These are phyloP conservation scores for Curvularia verruculosa DNA, from an alignment of 2,329 filamentous ascomycete species.

Conservation along the genomic window DNA sequence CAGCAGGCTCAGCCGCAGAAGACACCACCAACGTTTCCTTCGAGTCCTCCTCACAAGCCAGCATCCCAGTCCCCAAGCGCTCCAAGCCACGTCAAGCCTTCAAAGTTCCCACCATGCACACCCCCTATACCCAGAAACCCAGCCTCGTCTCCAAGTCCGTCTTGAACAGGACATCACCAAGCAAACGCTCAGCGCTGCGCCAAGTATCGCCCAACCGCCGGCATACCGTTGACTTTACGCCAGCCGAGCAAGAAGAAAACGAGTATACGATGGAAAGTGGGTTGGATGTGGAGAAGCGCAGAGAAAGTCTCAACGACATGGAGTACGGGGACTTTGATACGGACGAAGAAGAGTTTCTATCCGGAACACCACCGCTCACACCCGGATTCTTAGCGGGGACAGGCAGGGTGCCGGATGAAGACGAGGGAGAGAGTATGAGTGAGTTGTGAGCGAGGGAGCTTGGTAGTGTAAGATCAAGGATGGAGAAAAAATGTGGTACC, in stretches of 20 bases:
- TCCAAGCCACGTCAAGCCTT: constrained; percentile 43
- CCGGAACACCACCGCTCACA: constrained; percentile 48
- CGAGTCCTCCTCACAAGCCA: constrained; percentile 24
- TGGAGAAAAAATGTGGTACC: no score
- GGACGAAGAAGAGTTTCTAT: constrained; percentile 49
- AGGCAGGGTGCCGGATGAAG: constrained; percentile 28
- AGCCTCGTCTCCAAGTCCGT: constrained; percentile 15
- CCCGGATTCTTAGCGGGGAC: constrained; percentile 35
- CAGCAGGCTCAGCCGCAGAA: constrained; percentile 25
- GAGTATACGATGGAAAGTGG: constrained; percentile 4
- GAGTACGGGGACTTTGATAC: constrained; percentile 47
- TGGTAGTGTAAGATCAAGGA: not conserved
- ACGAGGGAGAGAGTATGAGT: constrained; percentile 21
- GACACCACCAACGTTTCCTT: constrained; percentile 31
- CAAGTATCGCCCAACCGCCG: constrained; percentile 45
- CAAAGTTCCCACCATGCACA: constrained; percentile 39
- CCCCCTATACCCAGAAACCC: constrained; percentile 32
- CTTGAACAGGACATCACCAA: constrained; percentile 26
- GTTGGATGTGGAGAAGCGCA: constrained; percentile 16
- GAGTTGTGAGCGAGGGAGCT: not conserved
- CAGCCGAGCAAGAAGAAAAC: constrained; percentile 24
- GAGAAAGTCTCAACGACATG: constrained; percentile 25
- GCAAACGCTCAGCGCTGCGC: constrained; percentile 37
- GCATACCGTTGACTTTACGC: constrained; percentile 36
- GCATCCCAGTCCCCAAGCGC: constrained; percentile 51